Evolutionary conservation across 163 green algal genomes (phyloP).

Genomic region (Scenedesmus sp.): DNA sequence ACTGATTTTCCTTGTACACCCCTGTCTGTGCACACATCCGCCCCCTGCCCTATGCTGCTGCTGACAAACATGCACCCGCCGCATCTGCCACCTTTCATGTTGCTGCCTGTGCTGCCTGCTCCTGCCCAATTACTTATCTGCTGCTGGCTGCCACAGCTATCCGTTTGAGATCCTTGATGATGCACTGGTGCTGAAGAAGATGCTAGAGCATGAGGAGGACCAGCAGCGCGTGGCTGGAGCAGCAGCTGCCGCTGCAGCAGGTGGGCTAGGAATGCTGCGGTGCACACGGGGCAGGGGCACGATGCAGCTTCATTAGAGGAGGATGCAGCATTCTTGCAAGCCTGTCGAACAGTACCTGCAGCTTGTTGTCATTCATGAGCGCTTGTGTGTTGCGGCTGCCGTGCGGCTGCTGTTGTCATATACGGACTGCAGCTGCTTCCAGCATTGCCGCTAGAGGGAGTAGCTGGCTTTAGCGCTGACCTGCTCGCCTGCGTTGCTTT

Average conservation of each 20-base stretch:
- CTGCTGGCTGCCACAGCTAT: constrained; percentile 57
- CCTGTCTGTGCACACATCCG: no score
- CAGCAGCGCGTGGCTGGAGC: constrained; percentile 10
- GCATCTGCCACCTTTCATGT: not conserved
- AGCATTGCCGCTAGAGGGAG: not conserved
- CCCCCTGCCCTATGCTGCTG: not conserved
- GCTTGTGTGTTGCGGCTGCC: no score
- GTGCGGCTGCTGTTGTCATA: not conserved
- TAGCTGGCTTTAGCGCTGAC: not conserved
- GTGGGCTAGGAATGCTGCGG: not conserved
- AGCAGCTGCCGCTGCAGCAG: constrained; percentile 17
- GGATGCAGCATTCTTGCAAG: not conserved
- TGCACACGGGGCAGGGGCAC: not conserved
- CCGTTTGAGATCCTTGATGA: constrained; percentile 84
- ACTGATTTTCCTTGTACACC: no score
- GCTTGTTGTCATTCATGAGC: no score
- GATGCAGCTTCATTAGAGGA: not conserved
- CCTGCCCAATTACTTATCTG: not conserved
- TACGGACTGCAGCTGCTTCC: not conserved
- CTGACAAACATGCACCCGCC: not conserved
- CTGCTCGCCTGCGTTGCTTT: not conserved
- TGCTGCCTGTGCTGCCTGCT: not conserved
- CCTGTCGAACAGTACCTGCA: no score
- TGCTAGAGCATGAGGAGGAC: constrained; percentile 54
- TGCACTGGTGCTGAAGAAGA: constrained; percentile 74